phyloP scores from a whole-genome alignment of 768 basidiomycete genomes.

The Termitomyces sp. region DNA sequence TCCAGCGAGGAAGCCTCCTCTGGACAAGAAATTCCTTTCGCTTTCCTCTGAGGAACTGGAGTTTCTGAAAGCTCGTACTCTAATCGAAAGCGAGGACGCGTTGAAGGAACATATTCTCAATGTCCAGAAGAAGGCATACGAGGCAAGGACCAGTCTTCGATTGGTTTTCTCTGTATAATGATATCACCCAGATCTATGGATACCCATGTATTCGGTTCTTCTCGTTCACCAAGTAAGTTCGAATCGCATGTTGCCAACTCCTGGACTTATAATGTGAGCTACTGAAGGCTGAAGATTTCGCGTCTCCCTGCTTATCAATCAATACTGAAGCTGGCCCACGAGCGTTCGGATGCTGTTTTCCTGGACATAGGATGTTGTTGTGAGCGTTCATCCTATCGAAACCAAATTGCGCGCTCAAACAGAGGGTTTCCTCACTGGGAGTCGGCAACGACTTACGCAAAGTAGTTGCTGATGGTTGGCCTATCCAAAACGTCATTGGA shows the following conservation, averaged over 20 bases:
- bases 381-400: slow-evolving; percentile 11
- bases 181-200: slow-evolving; percentile 21
- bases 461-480: slow-evolving; percentile 32
- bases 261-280: not conserved
- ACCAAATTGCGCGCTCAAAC: not conserved
- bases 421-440: slow-evolving; percentile 4
- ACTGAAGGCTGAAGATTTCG: slow-evolving; percentile 25
- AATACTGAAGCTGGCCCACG: slow-evolving; percentile 22
- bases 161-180: not conserved
- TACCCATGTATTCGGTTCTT: slow-evolving; percentile 34
- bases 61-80: slow-evolving; percentile 29
- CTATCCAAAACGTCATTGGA: slow-evolving; percentile 27
- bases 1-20: slow-evolving; percentile 16
- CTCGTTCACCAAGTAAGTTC: slow-evolving; percentile 26
- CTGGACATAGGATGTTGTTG: slow-evolving; percentile 37
- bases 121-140: slow-evolving; percentile 31
- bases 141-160: slow-evolving; percentile 15
- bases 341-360: slow-evolving; percentile 25
- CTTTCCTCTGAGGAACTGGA: slow-evolving; percentile 22
- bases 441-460: slow-evolving; percentile 35
- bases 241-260: not conserved
- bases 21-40: slow-evolving; percentile 22
- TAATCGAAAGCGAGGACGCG: slow-evolving; percentile 27
- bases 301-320: slow-evolving; percentile 27
- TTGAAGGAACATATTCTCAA: slow-evolving; percentile 31